phyloP scores from a whole-genome alignment of 371 early-diverging fungal genomes.

The Coemansia sp. region DNA sequence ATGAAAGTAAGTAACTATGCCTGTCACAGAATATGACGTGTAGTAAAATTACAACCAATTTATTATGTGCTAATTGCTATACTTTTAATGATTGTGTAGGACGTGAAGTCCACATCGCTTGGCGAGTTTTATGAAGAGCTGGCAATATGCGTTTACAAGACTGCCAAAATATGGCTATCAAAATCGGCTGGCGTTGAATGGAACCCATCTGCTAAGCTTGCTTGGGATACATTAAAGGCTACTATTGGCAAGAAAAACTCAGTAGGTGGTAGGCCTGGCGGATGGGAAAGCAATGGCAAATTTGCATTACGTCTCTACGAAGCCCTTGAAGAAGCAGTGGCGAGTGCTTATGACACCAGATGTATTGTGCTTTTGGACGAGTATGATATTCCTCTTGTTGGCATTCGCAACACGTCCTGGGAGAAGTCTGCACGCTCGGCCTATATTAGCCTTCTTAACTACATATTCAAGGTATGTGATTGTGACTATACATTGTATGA shows the following conservation, averaged over 20 bases:
- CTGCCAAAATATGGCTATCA: neutral
- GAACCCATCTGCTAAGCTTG: neutral
- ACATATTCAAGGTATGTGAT: slow-evolving; percentile 19
- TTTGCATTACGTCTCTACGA: neutral
- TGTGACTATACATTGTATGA: too few species aligned
- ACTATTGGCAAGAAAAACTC: too few species aligned
- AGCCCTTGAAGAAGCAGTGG: neutral
- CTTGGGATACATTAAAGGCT: neutral
- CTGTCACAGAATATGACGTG: too few species aligned
- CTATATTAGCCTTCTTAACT: neutral
- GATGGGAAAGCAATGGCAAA: neutral
- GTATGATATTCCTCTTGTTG: slow-evolving; percentile 2
- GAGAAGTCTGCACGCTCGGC: neutral
- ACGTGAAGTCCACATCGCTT: neutral
- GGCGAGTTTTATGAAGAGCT: neutral
- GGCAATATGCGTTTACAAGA: too few species aligned
- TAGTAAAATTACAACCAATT: too few species aligned
- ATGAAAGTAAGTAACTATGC: slow-evolving; percentile 5
- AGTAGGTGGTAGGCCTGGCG: too few species aligned
- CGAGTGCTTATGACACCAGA: neutral
- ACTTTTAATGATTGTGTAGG: neutral
- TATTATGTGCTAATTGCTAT: too few species aligned
- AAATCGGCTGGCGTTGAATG: too few species aligned
- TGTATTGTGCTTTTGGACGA: slow-evolving; percentile 20
- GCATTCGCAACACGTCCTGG: neutral